A percentile compares a stretch with the other conserved stretches of the same genome.
phyloP scores from a whole-genome alignment of 1,284 basidiomycete species.

The Apiotrichum porosum region DNA sequence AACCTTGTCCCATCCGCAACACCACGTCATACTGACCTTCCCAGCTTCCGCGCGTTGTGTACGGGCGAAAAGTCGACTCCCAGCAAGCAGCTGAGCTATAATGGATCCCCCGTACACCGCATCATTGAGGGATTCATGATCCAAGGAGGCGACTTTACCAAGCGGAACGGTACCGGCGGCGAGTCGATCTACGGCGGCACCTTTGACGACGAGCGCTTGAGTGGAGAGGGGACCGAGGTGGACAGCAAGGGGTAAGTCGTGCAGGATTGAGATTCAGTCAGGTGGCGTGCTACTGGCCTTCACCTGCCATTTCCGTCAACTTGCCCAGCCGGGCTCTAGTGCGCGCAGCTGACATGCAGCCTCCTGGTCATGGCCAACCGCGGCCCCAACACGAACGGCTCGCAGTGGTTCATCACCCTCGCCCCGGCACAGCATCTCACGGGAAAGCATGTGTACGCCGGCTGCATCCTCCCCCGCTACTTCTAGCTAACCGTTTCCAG shows the following conservation, averaged over 20 bases:
- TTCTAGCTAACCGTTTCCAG: too few species aligned
- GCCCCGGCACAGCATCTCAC: conserved; percentile 48
- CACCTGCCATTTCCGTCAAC: too few species aligned
- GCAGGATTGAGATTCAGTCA: not conserved
- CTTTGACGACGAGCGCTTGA: conserved; percentile 47
- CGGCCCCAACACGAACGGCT: conserved; percentile 57
- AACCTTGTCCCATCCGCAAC: conserved; percentile 5
- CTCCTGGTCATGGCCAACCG: conserved; percentile 61
- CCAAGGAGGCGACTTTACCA: conserved; percentile 65
- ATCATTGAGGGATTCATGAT: conserved; percentile 85
- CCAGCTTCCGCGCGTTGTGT: conserved; percentile 78
- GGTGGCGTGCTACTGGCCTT: not conserved
- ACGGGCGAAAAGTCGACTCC: conserved; percentile 76
- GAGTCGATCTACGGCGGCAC: conserved; percentile 47
- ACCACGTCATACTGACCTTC: conserved; percentile 4
- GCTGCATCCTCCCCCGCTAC: too few species aligned
- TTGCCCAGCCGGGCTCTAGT: too few species aligned
- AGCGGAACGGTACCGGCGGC: conserved; percentile 54
- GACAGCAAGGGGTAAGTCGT: conserved; percentile 45
- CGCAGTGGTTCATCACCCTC: conserved; percentile 52
- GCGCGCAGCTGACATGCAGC: too few species aligned
- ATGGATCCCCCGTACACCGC: conserved; percentile 69
- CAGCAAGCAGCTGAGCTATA: conserved; percentile 72
- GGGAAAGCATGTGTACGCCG: conserved; percentile 53
- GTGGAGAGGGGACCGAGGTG: conserved; percentile 40